phyloP scores from a whole-genome alignment of 495 filamentous ascomycete species.

The Baudoinia panamericana region DNA sequence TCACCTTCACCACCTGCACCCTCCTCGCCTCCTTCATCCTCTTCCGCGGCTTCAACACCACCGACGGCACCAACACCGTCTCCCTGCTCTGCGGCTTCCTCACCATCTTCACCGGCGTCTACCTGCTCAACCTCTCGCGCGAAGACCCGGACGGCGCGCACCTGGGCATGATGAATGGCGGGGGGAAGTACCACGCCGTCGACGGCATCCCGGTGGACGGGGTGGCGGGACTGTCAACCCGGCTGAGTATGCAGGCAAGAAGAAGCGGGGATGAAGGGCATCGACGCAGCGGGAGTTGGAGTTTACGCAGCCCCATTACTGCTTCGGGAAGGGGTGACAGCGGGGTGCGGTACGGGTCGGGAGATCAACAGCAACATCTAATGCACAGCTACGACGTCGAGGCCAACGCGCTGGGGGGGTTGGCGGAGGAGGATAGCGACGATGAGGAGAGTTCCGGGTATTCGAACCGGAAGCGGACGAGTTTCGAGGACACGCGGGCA shows the following conservation, averaged over 20 bases:
- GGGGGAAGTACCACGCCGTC: conserved; percentile 39
- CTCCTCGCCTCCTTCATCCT: conserved; percentile 94
- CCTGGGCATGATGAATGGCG: conserved; percentile 34
- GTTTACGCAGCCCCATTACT: conserved; percentile 26
- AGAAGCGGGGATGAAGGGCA: conserved; percentile 45
- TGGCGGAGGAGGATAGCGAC: conserved; percentile 60
- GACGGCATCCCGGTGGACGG: conserved; percentile 83
- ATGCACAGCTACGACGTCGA: conserved; percentile 58
- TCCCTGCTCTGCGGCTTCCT: conserved; percentile 89
- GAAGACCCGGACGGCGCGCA: conserved; percentile 71
- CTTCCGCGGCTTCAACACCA: conserved; percentile 94
- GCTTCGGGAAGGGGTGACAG: conserved; percentile 28
- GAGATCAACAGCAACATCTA: conserved; percentile 68
- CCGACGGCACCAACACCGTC: conserved; percentile 82
- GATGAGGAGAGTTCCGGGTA: conserved; percentile 29
- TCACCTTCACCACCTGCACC: conserved; percentile 96
- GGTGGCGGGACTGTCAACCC: conserved; percentile 74
- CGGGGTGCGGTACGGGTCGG: too few relatives aligned
- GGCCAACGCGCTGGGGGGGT: conserved; percentile 39
- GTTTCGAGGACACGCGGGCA: conserved; percentile 28
- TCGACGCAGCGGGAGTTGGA: conserved; percentile 40
- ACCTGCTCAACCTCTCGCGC: conserved; percentile 88
- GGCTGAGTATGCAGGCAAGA: conserved; percentile 81
- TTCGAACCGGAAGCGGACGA: conserved; percentile 26
- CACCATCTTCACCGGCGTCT: conserved; percentile 92